Base-by-base conservation (phyloP, 2,329 filamentous ascomycete genomes). In the Fusarium sp. region DNA sequence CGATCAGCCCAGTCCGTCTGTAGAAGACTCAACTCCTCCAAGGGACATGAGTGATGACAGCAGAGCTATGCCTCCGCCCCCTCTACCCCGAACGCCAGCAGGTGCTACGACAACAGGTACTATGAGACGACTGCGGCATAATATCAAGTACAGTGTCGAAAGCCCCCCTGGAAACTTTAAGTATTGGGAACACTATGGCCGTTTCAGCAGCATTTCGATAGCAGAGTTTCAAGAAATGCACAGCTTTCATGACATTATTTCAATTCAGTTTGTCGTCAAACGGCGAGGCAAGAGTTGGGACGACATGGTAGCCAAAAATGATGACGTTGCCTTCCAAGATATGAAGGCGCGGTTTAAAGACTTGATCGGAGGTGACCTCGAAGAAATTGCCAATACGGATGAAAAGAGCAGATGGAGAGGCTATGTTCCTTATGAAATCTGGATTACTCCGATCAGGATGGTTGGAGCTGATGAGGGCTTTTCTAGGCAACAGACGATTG, bases 241-340 rank as follows among this genome's bases (percentile, higher is more conserved):
- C 18, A 11, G n/a, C 1, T 50, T 66, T 5, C 2, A 43, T 1
- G 20, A 51, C 6, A 17, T 66, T 20, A 9, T 31, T 0, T 25
- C 13, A 2, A 41, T 66, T 0, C 45, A 23, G 8, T 66, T 66
- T 7, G 6, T 55, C 5, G 17, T 66, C 8, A 18, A 61, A 4
- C 36, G 63, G 4, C 15, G 42, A 11, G 63, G 46, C 10, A 66
- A 60, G 27, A 66, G 56, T 11, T 66, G 46, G 49, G 49, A 66
- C 5, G 56, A 66, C 11, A 20, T 9, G 5, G 49, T 66, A 1
- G 1, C 40, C 2, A 39, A 48, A 6, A 37, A 37, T 10, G 50
- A 61, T 11, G 23, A 66, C 3, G 13, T 33, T 20, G 50, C 21
- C 1, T 66, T 66, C 6, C 41, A 52, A 5, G 31, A 56, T 2